Evolutionary conservation across 129 eudicot genomes (phyloP).

Genomic region (Flaveria bidentis): DNA sequence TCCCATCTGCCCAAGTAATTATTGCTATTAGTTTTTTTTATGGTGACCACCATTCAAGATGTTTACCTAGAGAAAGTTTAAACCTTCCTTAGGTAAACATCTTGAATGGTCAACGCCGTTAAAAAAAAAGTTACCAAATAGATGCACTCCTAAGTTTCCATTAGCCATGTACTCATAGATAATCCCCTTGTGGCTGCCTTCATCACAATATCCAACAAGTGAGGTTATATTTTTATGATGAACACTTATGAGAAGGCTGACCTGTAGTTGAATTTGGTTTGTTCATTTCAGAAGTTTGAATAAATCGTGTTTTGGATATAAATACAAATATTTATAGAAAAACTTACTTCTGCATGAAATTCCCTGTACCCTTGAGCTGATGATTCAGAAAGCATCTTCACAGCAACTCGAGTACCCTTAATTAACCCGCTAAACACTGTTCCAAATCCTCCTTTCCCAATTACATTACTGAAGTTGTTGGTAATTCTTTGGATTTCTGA

Average conservation of each 20-base stretch:
- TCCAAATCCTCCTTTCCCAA: slow-evolving; percentile 66
- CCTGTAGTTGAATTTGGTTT: slow-evolving; percentile 4
- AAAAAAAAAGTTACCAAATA: slow-evolving; percentile 2
- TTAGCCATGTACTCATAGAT: slow-evolving; percentile 20
- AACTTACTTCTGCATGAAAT: slow-evolving; percentile 45
- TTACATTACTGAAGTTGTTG: slow-evolving; percentile 32
- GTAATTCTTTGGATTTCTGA: slow-evolving; percentile 43
- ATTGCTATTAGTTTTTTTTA: not conserved
- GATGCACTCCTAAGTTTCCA: slow-evolving; percentile 10
- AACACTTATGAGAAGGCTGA: slow-evolving; percentile 4
- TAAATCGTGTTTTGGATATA: not conserved
- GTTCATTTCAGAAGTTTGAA: not conserved
- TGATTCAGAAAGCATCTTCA: slow-evolving; percentile 51
- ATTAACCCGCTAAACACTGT: slow-evolving; percentile 44
- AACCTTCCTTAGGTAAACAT: no score
- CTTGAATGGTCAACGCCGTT: no score
- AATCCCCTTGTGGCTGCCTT: slow-evolving; percentile 16
- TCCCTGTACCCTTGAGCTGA: slow-evolving; percentile 42
- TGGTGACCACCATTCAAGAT: no score
- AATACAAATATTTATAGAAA: not conserved
- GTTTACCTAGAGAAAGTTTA: no score
- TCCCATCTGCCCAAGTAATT: not conserved
- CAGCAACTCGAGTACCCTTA: slow-evolving; percentile 43
- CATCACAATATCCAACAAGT: slow-evolving; percentile 16
- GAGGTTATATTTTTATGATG: slow-evolving; percentile 19